phyloP scores from a whole-genome alignment of 2,329 filamentous ascomycete species.

The Colletotrichum higginsianum region DNA sequence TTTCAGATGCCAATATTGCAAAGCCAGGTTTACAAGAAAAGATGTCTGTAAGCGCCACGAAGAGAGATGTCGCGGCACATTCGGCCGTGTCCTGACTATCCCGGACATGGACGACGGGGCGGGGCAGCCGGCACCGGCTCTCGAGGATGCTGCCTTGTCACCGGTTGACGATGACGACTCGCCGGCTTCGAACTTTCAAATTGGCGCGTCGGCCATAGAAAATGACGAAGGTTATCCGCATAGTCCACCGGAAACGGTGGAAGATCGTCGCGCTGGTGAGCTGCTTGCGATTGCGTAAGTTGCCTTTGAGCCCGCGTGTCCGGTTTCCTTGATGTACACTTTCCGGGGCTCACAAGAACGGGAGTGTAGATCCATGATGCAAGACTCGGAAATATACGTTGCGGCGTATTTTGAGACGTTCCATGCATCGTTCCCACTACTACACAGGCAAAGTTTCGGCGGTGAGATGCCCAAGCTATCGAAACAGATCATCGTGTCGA shows the following conservation, averaged over 20 bases:
- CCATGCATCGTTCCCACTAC: constrained; percentile 45
- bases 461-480: constrained; percentile 28
- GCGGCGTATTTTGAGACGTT: constrained; percentile 46
- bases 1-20: constrained; percentile 43
- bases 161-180: background rate
- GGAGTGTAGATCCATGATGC: background rate
- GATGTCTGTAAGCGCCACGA: constrained; percentile 45
- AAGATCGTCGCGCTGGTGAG: background rate
- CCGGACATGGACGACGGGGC: background rate
- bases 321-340: background rate
- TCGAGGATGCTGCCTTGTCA: constrained; percentile 22
- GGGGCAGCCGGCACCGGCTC: background rate
- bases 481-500: constrained; percentile 42
- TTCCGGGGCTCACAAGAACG: background rate
- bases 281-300: background rate
- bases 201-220: background rate
- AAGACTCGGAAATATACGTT: constrained; percentile 30
- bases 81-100: constrained; percentile 14
- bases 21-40: constrained; percentile 42
- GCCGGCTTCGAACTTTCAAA: background rate
- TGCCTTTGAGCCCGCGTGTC: background rate
- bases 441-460: constrained; percentile 43
- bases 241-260: background rate
- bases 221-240: background rate
- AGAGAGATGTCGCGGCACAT: constrained; percentile 37